Evolutionary conservation across 306 rosid genomes (phyloP), one percentile per base, ranked within the genome.

Genomic region (Neltuma alba): DNA sequence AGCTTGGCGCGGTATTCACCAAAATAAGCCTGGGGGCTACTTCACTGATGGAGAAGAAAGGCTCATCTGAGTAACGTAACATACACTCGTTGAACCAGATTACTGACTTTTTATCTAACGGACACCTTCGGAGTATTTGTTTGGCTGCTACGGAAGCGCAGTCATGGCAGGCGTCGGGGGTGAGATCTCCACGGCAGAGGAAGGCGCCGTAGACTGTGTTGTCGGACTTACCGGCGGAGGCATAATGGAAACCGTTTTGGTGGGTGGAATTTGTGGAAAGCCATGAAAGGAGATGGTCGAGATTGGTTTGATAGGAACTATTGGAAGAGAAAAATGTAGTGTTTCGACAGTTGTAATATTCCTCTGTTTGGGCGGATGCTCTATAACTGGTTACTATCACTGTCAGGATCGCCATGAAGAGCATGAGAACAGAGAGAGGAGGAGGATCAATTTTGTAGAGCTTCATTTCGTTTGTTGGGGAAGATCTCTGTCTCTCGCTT

Each of bases 161-260:
- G 20, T 61, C 88, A 9, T 36, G 75, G 76, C 85, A 82, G 0
- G 0, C 47, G 0, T 15, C 42, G 31, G 61, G 1, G 40, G 72
- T 36, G 73, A 37, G 81, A 27, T 82, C 85, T 82, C 85, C 85
- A 3, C 81, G 81, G 74, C 85, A 82, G 74, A 82, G 85, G 9
- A 82, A 82, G 48, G 78, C 67, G 16, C 85, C 81, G 25, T 76
- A 70, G 36, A 58, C 48, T 7, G 81, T 58, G 84, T 58, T 70
- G 52, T n/a, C 15, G 44, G 33, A 23, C 28, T 0, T 16, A 52
- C 33, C 58, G 28, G 33, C 30, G 1, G 71, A 42, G 42, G 84
- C 27, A 54, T 75, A 30, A 70, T 80, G 66, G 70, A 30, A 80
- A 15, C 84, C 80, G 6, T 55, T 74, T 66, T 66, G 9, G 70